Evolutionary conservation across 1,284 basidiomycete genomes (phyloP).

Genomic region (Sanghuangporus weigelae): DNA sequence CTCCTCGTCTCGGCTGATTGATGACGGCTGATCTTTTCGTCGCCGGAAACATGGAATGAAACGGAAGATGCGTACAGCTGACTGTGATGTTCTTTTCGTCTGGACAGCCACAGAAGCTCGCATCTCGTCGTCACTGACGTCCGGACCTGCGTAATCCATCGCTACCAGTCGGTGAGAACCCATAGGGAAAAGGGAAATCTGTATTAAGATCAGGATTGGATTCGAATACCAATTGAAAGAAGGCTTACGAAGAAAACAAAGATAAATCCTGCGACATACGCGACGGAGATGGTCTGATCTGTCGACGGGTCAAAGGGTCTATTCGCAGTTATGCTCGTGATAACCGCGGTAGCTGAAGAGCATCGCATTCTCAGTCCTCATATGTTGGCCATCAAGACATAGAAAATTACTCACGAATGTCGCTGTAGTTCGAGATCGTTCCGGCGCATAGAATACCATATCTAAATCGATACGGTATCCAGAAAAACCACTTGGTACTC

Average conservation of each 20-base stretch:
- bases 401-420: constrained; percentile 53
- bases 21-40: not conserved
- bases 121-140: constrained; percentile 51
- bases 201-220: not conserved
- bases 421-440: constrained; percentile 60
- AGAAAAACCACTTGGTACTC: constrained; percentile 60
- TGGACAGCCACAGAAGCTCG: constrained; percentile 23
- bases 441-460: constrained; percentile 63
- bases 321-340: constrained; percentile 47
- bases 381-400: not conserved
- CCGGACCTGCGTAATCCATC: constrained; percentile 59
- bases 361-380: not conserved
- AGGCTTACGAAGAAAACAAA: constrained; percentile 39
- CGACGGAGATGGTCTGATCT: constrained; percentile 55
- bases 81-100: constrained; percentile 4
- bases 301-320: constrained; percentile 46
- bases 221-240: not conserved
- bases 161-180: constrained; percentile 48
- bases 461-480: constrained; percentile 74
- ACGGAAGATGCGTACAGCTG: not conserved
- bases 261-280: constrained; percentile 49
- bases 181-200: constrained; percentile 61
- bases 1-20: not conserved
- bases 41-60: not conserved
- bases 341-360: constrained; percentile 53